Evolutionary conservation across 805 yeast genomes (phyloP).

Genomic region (Sungouiozyma ichnusensis): DNA sequence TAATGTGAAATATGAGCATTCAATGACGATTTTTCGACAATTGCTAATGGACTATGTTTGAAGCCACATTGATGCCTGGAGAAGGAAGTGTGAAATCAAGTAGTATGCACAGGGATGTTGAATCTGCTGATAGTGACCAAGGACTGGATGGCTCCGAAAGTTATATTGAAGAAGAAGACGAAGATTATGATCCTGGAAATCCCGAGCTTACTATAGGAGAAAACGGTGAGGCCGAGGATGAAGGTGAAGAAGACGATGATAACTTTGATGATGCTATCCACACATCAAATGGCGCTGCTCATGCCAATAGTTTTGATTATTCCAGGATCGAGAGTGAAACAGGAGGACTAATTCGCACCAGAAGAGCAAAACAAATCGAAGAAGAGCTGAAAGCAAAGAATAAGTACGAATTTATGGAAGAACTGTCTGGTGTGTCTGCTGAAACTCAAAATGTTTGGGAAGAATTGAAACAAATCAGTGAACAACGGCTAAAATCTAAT

Average conservation of each 20-base stretch:
- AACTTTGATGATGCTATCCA: slow-evolving; percentile 18
- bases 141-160: slow-evolving; percentile 18
- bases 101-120: neutral
- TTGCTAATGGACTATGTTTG: too few relatives aligned
- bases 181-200: slow-evolving; percentile 29
- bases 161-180: slow-evolving; percentile 30
- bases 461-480: slow-evolving; percentile 34
- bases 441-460: slow-evolving; percentile 48
- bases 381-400: slow-evolving; percentile 19
- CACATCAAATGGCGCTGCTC: slow-evolving; percentile 23
- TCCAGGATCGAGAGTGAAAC: slow-evolving; percentile 42
- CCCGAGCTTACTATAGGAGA: slow-evolving; percentile 16
- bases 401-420: slow-evolving; percentile 23
- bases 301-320: slow-evolving; percentile 31
- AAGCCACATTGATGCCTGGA: too few relatives aligned
- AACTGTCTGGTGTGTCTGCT: slow-evolving; percentile 22
- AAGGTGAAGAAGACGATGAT: slow-evolving; percentile 21
- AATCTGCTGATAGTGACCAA: neutral
- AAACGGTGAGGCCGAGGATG: slow-evolving; percentile 27
- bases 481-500: slow-evolving; percentile 15
- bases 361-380: slow-evolving; percentile 49
- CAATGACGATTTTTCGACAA: too few relatives aligned
- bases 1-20: too few relatives aligned
- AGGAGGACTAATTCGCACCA: slow-evolving; percentile 62
- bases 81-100: neutral